Evolutionary conservation across 2,329 filamentous ascomycete species (phyloP), one percentile per base, ranked within the genome.

Genomic region (Ceratocystis smalleyi): DNA sequence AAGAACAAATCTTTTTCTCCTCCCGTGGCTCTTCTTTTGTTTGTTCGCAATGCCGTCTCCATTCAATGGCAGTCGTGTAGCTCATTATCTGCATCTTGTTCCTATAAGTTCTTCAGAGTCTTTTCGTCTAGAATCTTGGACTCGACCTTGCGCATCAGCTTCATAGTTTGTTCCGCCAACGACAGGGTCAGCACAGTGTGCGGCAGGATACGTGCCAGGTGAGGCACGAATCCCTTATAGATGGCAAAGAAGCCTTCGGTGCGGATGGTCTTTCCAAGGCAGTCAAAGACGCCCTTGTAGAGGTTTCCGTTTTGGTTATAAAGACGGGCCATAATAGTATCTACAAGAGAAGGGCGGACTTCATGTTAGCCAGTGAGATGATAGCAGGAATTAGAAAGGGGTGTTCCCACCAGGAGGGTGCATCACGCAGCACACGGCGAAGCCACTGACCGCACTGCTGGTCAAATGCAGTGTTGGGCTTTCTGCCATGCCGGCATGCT

Each of bases 271-370:
- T 96, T 91, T 73, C 82, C 83, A 67, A 97, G 76, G 73, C 94
- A 99, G 76, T 99, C 94, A 68, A 95, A 88, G 3, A 95, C 89
- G 66, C 91, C 88, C 69, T 82, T 86, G 79, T 99, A 99, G n/a
- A 99, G 81, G 73, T 96, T 95, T 62, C 94, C 94, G 67, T 91
- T 95, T 75, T 99, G 94, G 78, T 99, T 99, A 80, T 99, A 99
- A 79, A 99, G 86, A 68, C 94, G 87, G 67, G 90, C 94, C 94
- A 99, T 99, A 76, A 99, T 89, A 4, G 94, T 99, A 74, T 99
- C 94, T 70, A 62, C 17, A 22, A 30, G 27, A 55, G 51, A 30
- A 35, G 45, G 47, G 54, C 43, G 22, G 19, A 63, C 35, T 64
- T 40, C 27, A 35, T 17, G 27, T 22, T 61, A 61, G 19, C 32